Conservation (phyloP, 2,329 filamentous ascomycete genomes). For the Aaosphaeria arxii region DNA sequence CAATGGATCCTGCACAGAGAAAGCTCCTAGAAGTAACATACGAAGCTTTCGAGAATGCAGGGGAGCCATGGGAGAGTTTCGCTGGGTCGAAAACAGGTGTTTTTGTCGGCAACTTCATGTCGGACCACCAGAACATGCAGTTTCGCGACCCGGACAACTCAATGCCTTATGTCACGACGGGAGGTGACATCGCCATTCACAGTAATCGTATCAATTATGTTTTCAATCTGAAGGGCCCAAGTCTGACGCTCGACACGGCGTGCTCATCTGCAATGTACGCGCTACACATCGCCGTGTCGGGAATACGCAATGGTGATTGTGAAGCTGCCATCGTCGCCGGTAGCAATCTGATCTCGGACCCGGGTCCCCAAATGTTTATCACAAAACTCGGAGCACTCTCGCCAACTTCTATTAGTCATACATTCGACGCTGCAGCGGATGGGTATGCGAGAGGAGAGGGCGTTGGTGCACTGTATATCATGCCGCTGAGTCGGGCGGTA, state of each 20-base stretch:
- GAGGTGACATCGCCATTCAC: slow-evolving; percentile 12
- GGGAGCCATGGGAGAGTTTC: slow-evolving; percentile 21
- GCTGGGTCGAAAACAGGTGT: slow-evolving; percentile 18
- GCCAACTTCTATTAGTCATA: slow-evolving; percentile 3
- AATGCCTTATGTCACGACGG: slow-evolving; percentile 10
- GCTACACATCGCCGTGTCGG: slow-evolving; percentile 17
- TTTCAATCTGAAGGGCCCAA: slow-evolving; percentile 26
- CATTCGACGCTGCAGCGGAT: slow-evolving; percentile 10
- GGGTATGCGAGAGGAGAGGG: slow-evolving; percentile 10
- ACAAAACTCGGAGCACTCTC: slow-evolving; percentile 7
- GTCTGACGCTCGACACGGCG: slow-evolving; percentile 20
- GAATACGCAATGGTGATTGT: slow-evolving; percentile 15
- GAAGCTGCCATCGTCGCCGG: slow-evolving; percentile 10
- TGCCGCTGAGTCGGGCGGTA: slow-evolving; percentile 4
- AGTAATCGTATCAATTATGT: slow-evolving; percentile 24
- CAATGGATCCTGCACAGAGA: slow-evolving; percentile 26
- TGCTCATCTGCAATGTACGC: slow-evolving; percentile 23
- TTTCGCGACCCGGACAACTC: slow-evolving; percentile 12
- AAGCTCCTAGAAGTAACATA: slow-evolving; percentile 27
- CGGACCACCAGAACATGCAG: slow-evolving; percentile 13
- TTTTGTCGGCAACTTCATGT: slow-evolving; percentile 17
- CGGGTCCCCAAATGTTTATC: slow-evolving; percentile 2
- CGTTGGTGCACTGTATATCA: slow-evolving; percentile 4
- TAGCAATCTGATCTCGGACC: slow-evolving; percentile 4
- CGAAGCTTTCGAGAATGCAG: slow-evolving; percentile 41